These are phyloP conservation scores for Ustilago vetiveriae DNA, from an alignment of 1,284 basidiomycete genomes.

Conservation along the genomic window DNA sequence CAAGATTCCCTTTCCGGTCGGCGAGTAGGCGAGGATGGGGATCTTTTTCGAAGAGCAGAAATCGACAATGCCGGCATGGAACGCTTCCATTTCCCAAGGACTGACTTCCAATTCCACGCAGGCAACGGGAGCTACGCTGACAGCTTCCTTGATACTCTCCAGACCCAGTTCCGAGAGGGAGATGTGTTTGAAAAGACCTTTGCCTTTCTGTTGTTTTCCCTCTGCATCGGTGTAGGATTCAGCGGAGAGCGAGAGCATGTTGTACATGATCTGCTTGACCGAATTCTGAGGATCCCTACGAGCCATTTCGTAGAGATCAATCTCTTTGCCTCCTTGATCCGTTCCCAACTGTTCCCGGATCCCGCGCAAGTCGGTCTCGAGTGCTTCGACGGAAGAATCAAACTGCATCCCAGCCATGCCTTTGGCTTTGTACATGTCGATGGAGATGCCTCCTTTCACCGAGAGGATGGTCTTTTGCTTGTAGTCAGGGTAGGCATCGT, in stretches of 20 bases:
- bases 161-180: conserved; percentile 58
- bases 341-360: conserved; percentile 47
- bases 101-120: conserved; percentile 76
- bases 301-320: conserved; percentile 59
- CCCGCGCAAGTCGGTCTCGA: conserved; percentile 43
- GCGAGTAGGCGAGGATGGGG: conserved; percentile 74
- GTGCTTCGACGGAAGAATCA: conserved; percentile 29
- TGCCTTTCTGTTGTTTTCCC: conserved; percentile 33
- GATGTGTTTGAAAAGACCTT: conserved; percentile 59
- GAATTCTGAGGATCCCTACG: conserved; percentile 30
- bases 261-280: conserved; percentile 48
- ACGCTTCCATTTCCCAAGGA: conserved; percentile 72
- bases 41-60: conserved; percentile 70
- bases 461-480: conserved; percentile 71
- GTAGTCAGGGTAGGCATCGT: conserved; percentile 72
- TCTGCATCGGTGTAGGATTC: conserved; percentile 33
- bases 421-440: conserved; percentile 16
- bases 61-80: conserved; percentile 68
- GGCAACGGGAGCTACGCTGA: conserved; percentile 67
- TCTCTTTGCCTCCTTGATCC: conserved; percentile 49
- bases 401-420: conserved; percentile 40
- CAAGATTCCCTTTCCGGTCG: conserved; percentile 70
- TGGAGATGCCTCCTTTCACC: conserved; percentile 70
- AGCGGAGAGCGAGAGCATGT: conserved; percentile 41
- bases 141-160: conserved; percentile 49